A percentile compares a stretch with the other conserved stretches of the same genome.
These are phyloP conservation scores for Colletotrichum sp. DNA, from an alignment of 2,329 filamentous ascomycete species.

Conservation along the genomic window DNA sequence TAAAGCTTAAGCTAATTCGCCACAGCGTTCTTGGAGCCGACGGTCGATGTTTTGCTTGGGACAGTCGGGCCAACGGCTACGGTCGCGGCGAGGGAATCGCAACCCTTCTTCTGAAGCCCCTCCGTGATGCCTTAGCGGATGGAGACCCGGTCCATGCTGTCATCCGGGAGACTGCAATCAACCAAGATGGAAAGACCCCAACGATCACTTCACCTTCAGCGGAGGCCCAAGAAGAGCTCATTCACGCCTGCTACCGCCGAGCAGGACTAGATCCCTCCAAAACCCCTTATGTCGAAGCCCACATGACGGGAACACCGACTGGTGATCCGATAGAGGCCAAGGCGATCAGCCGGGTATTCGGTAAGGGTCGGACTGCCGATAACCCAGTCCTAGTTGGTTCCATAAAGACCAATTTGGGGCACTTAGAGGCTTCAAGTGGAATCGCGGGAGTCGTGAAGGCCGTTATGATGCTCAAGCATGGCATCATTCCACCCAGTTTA, in stretches of 20 bases:
- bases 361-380: constrained; percentile 30
- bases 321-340: constrained; percentile 56
- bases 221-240: constrained; percentile 33
- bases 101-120: constrained; percentile 61
- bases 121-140: constrained; percentile 59
- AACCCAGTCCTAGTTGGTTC: constrained; percentile 54
- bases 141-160: constrained; percentile 61
- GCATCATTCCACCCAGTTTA: constrained; percentile 55
- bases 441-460: constrained; percentile 58
- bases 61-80: constrained; percentile 64
- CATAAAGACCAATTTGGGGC: constrained; percentile 59
- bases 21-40: constrained; percentile 39
- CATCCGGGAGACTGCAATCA: constrained; percentile 56
- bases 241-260: constrained; percentile 30
- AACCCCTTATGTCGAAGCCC: constrained; percentile 55
- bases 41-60: constrained; percentile 58
- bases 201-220: constrained; percentile 32
- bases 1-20: background rate
- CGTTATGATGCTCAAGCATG: constrained; percentile 51
- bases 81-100: constrained; percentile 67
- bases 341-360: constrained; percentile 50
- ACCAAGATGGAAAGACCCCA: constrained; percentile 54
- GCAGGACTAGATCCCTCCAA: constrained; percentile 24
- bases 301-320: constrained; percentile 63
- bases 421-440: constrained; percentile 55